Conservation (phyloP, 208 protist genomes). For the Crithidia acanthocephali region DNA sequence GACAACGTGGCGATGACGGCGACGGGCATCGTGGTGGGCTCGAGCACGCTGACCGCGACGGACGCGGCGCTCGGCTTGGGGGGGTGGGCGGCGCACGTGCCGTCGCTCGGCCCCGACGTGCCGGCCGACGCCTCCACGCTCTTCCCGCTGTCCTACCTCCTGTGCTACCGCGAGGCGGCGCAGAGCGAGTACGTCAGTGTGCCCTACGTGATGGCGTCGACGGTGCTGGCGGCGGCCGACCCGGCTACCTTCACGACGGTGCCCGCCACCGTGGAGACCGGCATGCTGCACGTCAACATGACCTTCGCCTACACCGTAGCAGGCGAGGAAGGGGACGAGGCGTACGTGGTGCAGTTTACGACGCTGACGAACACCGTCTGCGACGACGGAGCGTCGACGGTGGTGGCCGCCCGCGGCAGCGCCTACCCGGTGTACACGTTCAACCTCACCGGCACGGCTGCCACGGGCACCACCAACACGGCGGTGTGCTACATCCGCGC, state of each 20-base stretch:
- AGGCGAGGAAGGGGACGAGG: slow-evolving; percentile 54
- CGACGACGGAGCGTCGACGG: slow-evolving; percentile 45
- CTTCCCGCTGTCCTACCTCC: slow-evolving; percentile 72
- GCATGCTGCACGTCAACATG: slow-evolving; percentile 63
- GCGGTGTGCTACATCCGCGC: slow-evolving; percentile 82
- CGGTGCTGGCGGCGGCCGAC: slow-evolving; percentile 41
- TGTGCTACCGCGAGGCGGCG: slow-evolving; percentile 77
- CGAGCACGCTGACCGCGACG: slow-evolving; percentile 34
- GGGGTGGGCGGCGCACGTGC: slow-evolving; percentile 71
- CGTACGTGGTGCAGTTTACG: slow-evolving; percentile 75
- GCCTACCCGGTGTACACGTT: slow-evolving; percentile 67
- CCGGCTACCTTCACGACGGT: slow-evolving; percentile 60
- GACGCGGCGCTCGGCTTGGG: slow-evolving; percentile 17
- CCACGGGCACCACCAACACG: slow-evolving; percentile 34
- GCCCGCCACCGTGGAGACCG: slow-evolving; percentile 50
- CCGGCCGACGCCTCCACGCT: slow-evolving; percentile 28
- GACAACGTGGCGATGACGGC: slow-evolving; percentile 45
- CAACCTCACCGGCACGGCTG: slow-evolving; percentile 47
- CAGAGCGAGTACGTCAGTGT: slow-evolving; percentile 86
- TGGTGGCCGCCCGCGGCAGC: slow-evolving; percentile 34
- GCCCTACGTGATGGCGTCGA: slow-evolving; percentile 30
- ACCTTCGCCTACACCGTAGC: slow-evolving; percentile 49
- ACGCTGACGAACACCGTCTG: slow-evolving; percentile 76
- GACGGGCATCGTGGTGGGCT: slow-evolving; percentile 41
- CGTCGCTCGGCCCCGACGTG: slow-evolving; percentile 78